Conservation (phyloP, 164 flowering plant genomes). For the Macadamia tetraphylla region DNA sequence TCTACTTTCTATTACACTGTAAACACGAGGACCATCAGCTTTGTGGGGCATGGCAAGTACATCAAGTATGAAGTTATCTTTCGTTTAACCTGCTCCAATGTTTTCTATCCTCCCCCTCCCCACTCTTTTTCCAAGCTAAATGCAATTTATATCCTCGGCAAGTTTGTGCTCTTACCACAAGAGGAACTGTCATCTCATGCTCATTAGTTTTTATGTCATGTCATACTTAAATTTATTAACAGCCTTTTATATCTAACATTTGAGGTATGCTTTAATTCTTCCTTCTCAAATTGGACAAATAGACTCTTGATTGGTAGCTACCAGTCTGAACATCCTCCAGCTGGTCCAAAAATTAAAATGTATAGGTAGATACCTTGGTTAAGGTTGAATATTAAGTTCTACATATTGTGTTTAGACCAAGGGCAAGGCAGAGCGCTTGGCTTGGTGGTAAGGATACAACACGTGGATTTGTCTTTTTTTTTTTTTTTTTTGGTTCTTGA, state of each 20-base stretch:
- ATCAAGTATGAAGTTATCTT: constrained; percentile 55
- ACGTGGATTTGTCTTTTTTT: no score
- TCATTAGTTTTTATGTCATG: constrained; percentile 84
- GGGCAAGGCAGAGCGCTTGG: no score
- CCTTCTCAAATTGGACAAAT: background rate
- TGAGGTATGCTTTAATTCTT: constrained; percentile 49
- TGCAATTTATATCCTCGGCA: constrained; percentile 39
- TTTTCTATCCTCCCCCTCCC: no score
- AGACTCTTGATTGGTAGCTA: no score
- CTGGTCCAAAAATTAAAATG: no score
- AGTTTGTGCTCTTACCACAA: constrained; percentile 58
- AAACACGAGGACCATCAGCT: constrained; percentile 92
- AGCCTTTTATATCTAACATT: constrained; percentile 91
- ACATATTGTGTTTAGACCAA: no score
- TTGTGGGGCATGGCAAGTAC: constrained; percentile 96
- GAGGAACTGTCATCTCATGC: constrained; percentile 72
- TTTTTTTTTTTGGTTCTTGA: no score
- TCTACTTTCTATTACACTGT: constrained; percentile 88
- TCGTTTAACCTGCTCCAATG: no score
- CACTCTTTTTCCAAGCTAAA: constrained; percentile 1
- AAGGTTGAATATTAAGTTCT: no score
- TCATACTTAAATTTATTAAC: constrained; percentile 91
- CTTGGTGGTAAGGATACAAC: no score
- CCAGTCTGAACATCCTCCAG: no score
- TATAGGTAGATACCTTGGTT: no score